Conservation (phyloP, 495 filamentous ascomycete species). For the Daldinia childiae region DNA sequence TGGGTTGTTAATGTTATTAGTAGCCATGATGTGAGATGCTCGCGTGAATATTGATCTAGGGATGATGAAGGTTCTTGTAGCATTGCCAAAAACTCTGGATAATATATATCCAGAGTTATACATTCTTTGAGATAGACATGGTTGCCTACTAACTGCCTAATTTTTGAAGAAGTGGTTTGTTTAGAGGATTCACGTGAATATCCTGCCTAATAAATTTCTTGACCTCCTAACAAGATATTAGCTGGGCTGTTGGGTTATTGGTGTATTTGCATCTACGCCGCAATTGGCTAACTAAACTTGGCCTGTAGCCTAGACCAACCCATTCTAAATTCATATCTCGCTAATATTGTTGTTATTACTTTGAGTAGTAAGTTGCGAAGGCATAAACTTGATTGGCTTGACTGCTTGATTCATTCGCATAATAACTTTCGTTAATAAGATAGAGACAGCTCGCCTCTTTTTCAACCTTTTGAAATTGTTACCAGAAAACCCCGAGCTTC, state of each 20-base stretch:
- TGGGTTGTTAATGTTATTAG: constrained; percentile 26
- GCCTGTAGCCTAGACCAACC: constrained; percentile 3
- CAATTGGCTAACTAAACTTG: too few species aligned
- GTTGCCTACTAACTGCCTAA: constrained; percentile 17
- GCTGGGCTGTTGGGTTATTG: not conserved
- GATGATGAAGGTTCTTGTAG: not conserved
- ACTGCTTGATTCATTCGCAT: too few species aligned
- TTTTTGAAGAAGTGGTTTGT: not conserved
- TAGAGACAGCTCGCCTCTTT: too few species aligned
- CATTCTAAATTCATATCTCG: too few species aligned
- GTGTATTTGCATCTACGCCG: not conserved
- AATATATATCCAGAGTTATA: constrained; percentile 6
- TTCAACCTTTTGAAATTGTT: too few species aligned
- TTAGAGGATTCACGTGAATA: not conserved
- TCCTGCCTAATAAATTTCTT: not conserved
- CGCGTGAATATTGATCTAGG: not conserved
- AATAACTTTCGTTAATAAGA: too few species aligned
- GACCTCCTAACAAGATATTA: too few species aligned
- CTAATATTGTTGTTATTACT: not conserved
- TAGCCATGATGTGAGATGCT: constrained; percentile 2
- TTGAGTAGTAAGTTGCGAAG: not conserved
- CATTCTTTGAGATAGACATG: not conserved
- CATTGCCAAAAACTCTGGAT: not conserved
- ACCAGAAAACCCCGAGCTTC: too few species aligned
- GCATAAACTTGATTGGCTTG: not conserved